A percentile compares a stretch with the other conserved stretches of the same genome.
Evolutionary conservation across 2,329 filamentous ascomycete species (phyloP).

Genomic region (Colletotrichum echinochloae): DNA sequence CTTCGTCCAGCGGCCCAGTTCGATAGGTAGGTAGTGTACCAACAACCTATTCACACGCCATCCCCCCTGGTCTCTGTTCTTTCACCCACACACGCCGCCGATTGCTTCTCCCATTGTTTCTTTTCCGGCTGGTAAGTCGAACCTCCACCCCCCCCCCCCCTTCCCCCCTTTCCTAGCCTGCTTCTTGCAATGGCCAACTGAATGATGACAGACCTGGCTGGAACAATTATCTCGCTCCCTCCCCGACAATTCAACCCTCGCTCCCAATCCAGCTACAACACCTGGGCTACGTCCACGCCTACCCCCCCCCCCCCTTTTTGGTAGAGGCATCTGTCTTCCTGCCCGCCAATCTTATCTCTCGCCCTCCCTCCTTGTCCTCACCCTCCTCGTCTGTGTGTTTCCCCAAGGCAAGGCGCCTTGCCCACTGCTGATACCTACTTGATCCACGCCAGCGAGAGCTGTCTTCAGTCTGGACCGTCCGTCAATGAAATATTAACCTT

Average conservation of each 20-base stretch:
- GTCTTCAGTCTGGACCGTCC: conserved; percentile 18
- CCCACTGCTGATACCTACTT: conserved; percentile 31
- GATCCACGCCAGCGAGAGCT: conserved; percentile 25
- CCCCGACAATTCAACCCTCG: conserved; percentile 16
- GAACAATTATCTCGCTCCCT: conserved; percentile 20
- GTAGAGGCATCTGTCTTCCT: conserved; percentile 1
- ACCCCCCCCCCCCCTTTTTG: conserved; percentile 7
- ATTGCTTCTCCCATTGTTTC: conserved; percentile 38
- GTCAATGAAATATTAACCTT: conserved; percentile 32
- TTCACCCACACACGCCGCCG: conserved; percentile 28
- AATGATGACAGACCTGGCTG: conserved; percentile 39
- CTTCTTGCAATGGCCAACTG: conserved; percentile 28
- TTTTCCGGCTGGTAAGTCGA: conserved; percentile 36
- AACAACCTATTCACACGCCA: conserved; percentile 10
- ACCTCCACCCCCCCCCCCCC: neutral
- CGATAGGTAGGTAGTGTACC: neutral
- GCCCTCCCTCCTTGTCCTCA: conserved; percentile 33
- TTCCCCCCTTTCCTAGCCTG: conserved; percentile 8
- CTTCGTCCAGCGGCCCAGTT: neutral
- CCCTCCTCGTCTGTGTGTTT: conserved; percentile 34
- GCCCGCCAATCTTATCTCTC: conserved; percentile 22
- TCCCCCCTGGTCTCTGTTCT: conserved; percentile 32
- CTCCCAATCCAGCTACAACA: conserved; percentile 22
- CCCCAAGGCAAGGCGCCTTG: conserved; percentile 37
- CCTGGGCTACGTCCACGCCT: conserved; percentile 22